These are phyloP conservation scores for Symbiodinium natans DNA, from an alignment of 73 alveolate species.

Conservation along the genomic window DNA sequence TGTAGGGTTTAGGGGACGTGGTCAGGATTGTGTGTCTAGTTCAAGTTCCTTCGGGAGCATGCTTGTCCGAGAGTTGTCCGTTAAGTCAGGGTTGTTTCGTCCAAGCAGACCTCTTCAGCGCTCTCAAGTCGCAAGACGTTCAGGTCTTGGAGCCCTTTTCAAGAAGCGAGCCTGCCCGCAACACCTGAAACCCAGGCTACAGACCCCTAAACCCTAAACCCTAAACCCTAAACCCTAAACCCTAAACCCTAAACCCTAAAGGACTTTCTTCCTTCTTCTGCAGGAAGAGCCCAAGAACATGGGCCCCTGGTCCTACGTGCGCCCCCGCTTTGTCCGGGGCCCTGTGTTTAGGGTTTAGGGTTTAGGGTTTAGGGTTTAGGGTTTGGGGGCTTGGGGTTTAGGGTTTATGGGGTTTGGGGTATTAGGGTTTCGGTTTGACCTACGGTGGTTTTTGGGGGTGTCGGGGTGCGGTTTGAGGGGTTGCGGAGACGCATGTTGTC, in stretches of 20 bases:
- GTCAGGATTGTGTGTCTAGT: slow-evolving; percentile 94
- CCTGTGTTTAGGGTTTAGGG: neutral
- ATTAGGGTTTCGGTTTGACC: neutral
- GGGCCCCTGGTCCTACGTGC: slow-evolving; percentile 96
- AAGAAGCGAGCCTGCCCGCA: no score
- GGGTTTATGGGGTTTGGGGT: neutral
- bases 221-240: neutral
- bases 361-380: neutral
- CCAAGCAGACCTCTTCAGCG: no score
- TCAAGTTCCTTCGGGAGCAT: no score
- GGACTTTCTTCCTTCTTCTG: neutral
- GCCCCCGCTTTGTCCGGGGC: slow-evolving; percentile 94
- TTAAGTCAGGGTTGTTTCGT: no score
- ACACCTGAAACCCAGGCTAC: no score
- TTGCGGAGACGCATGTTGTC: no score
- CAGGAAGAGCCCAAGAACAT: slow-evolving; percentile 97
- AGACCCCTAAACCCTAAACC: neutral
- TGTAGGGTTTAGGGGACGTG: no score
- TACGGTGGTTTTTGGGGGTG: no score
- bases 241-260: neutral
- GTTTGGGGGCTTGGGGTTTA: neutral
- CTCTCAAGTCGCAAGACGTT: no score
- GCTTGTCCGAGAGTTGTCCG: no score
- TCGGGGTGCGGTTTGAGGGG: no score
- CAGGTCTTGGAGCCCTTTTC: no score